Percentiles rank a stretch among this genome's conserved stretches.
Conservation (phyloP, 257 asterid genomes). For the Cruciata laevipes region DNA sequence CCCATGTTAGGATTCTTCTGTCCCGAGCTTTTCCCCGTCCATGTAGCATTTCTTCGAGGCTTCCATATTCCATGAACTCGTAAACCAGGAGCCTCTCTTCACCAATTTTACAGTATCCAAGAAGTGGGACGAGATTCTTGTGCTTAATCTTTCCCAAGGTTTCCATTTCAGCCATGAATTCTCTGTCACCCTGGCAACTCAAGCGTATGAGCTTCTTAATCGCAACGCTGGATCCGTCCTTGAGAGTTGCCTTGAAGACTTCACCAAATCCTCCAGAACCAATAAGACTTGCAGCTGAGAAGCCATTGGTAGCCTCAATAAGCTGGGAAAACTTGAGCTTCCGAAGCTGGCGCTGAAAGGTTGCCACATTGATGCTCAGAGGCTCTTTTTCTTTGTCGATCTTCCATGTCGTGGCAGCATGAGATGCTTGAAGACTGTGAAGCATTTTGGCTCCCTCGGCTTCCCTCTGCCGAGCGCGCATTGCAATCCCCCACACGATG, state of each 20-base stretch:
- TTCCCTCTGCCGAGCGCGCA: slow-evolving; percentile 54
- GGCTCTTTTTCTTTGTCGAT: slow-evolving; percentile 98
- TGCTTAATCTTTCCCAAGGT: slow-evolving; percentile 89
- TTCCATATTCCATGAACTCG: slow-evolving; percentile 77
- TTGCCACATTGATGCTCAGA: slow-evolving; percentile 88
- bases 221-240: slow-evolving; percentile 89
- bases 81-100: slow-evolving; percentile 84
- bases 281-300: slow-evolving; percentile 77
- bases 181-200: slow-evolving; percentile 83
- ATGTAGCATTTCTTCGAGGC: slow-evolving; percentile 84
- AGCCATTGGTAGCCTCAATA: slow-evolving; percentile 86
- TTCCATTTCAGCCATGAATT: slow-evolving; percentile 98
- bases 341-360: slow-evolving; percentile 72
- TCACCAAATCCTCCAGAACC: slow-evolving; percentile 97
- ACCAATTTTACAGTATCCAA: slow-evolving; percentile 87
- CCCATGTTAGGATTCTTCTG: slow-evolving; percentile 52
- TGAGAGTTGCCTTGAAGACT: slow-evolving; percentile 77
- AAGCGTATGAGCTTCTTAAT: slow-evolving; percentile 77
- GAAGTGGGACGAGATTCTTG: slow-evolving; percentile 66
- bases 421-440: slow-evolving; percentile 49
- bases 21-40: slow-evolving; percentile 32
- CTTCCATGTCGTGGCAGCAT: slow-evolving; percentile 83
- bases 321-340: slow-evolving; percentile 80
- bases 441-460: slow-evolving; percentile 78
- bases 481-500: slow-evolving; percentile 81